A percentile compares a stretch with the other conserved stretches of the same genome.
These are phyloP conservation scores for Platismatia glauca DNA, from an alignment of 495 filamentous ascomycete species.

Conservation along the genomic window DNA sequence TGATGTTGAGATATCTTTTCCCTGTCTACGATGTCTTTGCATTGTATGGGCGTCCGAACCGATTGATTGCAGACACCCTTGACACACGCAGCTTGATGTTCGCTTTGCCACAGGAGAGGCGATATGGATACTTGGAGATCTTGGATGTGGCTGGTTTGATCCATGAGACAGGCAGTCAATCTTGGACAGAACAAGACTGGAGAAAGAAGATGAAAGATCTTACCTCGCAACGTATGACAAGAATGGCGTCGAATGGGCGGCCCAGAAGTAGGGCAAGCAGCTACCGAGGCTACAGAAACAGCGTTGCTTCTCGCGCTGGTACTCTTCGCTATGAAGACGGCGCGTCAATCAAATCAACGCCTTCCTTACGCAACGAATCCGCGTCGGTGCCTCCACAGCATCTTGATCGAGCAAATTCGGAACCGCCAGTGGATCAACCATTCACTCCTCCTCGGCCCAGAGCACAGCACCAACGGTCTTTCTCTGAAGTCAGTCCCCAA, in stretches of 20 bases:
- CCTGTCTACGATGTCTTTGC: slow-evolving; percentile 90
- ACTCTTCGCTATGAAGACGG: slow-evolving; percentile 60
- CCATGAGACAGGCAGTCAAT: slow-evolving; percentile 60
- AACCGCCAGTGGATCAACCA: slow-evolving; percentile 33
- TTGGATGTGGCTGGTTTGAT: slow-evolving; percentile 75
- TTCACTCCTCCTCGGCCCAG: slow-evolving; percentile 24
- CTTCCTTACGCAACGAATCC: slow-evolving; percentile 36
- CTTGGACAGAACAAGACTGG: slow-evolving; percentile 90
- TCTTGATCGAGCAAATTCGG: slow-evolving; percentile 28
- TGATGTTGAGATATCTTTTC: slow-evolving; percentile 90
- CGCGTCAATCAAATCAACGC: slow-evolving; percentile 46
- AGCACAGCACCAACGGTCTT: slow-evolving; percentile 28
- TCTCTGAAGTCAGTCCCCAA: slow-evolving; percentile 28
- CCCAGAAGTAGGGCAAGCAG: slow-evolving; percentile 53
- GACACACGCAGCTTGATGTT: slow-evolving; percentile 94
- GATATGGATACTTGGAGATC: slow-evolving; percentile 87
- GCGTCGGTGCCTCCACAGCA: slow-evolving; percentile 23
- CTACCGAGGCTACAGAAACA: slow-evolving; percentile 56
- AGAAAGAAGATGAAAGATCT: slow-evolving; percentile 79
- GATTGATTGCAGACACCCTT: slow-evolving; percentile 75
- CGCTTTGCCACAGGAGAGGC: slow-evolving; percentile 80
- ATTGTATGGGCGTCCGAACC: slow-evolving; percentile 82
- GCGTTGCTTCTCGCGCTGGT: slow-evolving; percentile 46
- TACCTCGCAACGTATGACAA: slow-evolving; percentile 67
- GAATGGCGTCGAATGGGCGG: slow-evolving; percentile 31